Percentiles rank a stretch among this genome's conserved stretches.
Evolutionary conservation across 192 early-diverging fungal species (phyloP).

Genomic region (Radiomyces spectabilis): DNA sequence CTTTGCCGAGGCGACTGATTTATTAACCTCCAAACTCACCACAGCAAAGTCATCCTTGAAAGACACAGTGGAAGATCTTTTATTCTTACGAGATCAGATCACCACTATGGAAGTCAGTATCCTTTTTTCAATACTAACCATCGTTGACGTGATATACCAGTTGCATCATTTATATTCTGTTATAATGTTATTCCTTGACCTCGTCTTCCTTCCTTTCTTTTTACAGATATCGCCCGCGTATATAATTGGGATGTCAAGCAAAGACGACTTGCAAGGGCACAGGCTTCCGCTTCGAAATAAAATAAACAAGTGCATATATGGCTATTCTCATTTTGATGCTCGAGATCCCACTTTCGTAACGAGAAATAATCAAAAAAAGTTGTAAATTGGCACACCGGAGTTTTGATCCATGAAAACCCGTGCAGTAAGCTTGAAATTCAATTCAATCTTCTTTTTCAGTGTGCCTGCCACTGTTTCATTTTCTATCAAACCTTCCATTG

Average conservation of each 20-base stretch:
- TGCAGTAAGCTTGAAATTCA: background rate
- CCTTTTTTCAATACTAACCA: slow-evolving; percentile 27
- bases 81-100: slow-evolving; percentile 92
- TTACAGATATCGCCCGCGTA: slow-evolving; percentile 81
- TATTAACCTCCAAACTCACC: slow-evolving; percentile 68
- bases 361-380: no score
- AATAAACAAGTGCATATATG: background rate
- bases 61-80: slow-evolving; percentile 83
- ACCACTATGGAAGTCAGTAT: slow-evolving; percentile 98
- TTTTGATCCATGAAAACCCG: background rate
- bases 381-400: no score
- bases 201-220: slow-evolving; percentile 1
- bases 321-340: background rate
- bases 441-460: background rate
- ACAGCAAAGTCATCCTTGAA: slow-evolving; percentile 66
- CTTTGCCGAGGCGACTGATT: slow-evolving; percentile 74
- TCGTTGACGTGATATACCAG: no score
- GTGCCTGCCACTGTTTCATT: background rate
- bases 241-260: slow-evolving; percentile 98
- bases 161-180: background rate
- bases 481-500: no score
- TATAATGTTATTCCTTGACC: slow-evolving; percentile 6
- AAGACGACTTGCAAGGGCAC: slow-evolving; percentile 44
- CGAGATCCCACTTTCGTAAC: background rate
- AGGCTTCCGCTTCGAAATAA: slow-evolving; percentile 13